phyloP scores from a whole-genome alignment of 2,329 filamentous ascomycete species.

The Madurella fahalii region DNA sequence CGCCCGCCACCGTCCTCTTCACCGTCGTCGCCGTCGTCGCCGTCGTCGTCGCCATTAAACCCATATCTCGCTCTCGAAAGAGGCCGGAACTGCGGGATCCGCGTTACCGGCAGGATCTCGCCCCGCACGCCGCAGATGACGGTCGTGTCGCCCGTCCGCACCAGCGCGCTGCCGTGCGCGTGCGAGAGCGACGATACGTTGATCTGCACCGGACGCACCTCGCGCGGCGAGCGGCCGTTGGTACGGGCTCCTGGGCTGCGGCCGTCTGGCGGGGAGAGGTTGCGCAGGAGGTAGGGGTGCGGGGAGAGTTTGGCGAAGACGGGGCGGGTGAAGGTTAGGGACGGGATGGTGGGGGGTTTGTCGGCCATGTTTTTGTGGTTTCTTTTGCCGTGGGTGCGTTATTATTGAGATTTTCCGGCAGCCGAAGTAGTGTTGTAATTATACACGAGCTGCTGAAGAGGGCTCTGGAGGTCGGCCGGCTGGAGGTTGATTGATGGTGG shows the following conservation, averaged over 20 bases:
- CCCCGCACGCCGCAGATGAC: conserved; percentile 91
- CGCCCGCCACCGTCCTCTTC: conserved; percentile 17
- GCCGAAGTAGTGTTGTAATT: neutral
- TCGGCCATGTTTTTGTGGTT: conserved; percentile 5
- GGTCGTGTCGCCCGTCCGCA: conserved; percentile 83
- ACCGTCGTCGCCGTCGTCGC: conserved; percentile 29
- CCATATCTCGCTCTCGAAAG: conserved; percentile 13
- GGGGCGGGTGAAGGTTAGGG: conserved; percentile 51
- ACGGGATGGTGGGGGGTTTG: conserved; percentile 13
- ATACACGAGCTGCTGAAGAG: neutral
- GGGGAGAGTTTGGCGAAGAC: conserved; percentile 89
- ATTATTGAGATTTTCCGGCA: neutral
- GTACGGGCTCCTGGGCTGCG: conserved; percentile 58
- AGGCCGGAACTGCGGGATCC: conserved; percentile 65
- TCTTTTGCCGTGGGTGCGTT: neutral
- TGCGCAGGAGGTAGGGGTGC: conserved; percentile 82
- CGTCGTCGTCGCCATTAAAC: conserved; percentile 18
- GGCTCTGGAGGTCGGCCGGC: neutral
- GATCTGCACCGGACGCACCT: conserved; percentile 68
- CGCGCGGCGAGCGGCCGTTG: conserved; percentile 69
- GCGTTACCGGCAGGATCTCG: conserved; percentile 72
- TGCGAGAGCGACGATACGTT: conserved; percentile 84
- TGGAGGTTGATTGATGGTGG: neutral
- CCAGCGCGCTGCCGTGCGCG: conserved; percentile 83
- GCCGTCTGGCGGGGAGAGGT: conserved; percentile 60